Evolutionary conservation across 148 eudicot genomes (phyloP), one percentile per base, ranked within the genome.

Genomic region (Camellia granthamiana): DNA sequence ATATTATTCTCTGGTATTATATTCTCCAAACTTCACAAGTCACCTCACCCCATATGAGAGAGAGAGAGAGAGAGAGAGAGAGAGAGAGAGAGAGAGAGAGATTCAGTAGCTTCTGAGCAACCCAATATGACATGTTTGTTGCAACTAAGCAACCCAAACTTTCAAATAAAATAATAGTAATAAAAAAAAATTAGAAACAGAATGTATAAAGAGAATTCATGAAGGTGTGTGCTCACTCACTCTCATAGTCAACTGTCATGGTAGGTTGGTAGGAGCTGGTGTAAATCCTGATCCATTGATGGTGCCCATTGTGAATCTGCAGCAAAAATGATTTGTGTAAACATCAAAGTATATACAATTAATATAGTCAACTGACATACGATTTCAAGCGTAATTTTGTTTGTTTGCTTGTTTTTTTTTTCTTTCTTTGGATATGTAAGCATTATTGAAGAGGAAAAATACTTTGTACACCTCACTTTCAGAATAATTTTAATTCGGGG

Each of bases 81-180:
- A 56, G 46, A 11, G 14, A 12, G 49, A 79, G 82, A 23, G 23
- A 23, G 0, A 47, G 61, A n/a, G n/a, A n/a, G n/a, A n/a, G n/a
- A n/a, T n/a, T n/a, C n/a, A n/a, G n/a, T n/a, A n/a, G 82, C 82
- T 72, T 79, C 70, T 72, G 52, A 62, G 77, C 82, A 80, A 74
- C 83, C 65, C 78, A 63, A 72, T 52, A 65, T 19, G 67, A 66
- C 78, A 80, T 80, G 83, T 75, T 74, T 74, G 78, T 80, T 74
- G 83, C 83, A 80, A 74, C 83, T 80, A 80, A 80, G 73, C 83
- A 74, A 80, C 78, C 71, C 62, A 62, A 49, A 73, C 46, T 56
- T 23, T 69, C 51, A 7, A 62, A 41, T 62, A 62, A 16, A 47
- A 14, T 46, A 47, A 63, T 10, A 6, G 14, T 23, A 3, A 14